Evolutionary conservation across 2,329 filamentous ascomycete genomes (phyloP).

Genomic region (Fusarium continuum): DNA sequence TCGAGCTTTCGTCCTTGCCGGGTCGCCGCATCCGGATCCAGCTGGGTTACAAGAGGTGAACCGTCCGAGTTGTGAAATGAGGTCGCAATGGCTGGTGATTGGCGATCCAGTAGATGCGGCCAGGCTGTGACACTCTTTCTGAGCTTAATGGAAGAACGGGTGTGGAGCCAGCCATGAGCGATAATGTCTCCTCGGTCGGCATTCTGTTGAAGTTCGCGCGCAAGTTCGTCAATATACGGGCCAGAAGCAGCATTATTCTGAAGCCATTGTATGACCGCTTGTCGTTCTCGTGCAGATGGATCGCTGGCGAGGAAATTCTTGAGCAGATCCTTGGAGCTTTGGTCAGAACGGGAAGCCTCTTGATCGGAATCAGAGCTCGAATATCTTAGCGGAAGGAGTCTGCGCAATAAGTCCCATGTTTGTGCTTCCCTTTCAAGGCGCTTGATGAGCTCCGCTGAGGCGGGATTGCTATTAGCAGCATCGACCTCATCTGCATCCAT

Average conservation of each 20-base stretch:
- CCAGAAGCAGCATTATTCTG: constrained; percentile 77
- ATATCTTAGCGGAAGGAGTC: constrained; percentile 77
- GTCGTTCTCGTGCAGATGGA: constrained; percentile 78
- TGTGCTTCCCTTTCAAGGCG: constrained; percentile 83
- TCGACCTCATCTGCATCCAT: constrained; percentile 66
- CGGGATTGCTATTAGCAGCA: constrained; percentile 41
- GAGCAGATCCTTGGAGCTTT: constrained; percentile 56
- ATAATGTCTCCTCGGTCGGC: constrained; percentile 84
- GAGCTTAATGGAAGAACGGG: constrained; percentile 87
- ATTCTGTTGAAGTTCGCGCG: constrained; percentile 77
- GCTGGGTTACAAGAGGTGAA: constrained; percentile 79
- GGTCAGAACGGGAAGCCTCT: constrained; percentile 47
- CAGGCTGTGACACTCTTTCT: constrained; percentile 81
- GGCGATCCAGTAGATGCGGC: constrained; percentile 71
- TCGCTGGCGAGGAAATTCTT: constrained; percentile 79
- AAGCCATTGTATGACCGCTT: constrained; percentile 85
- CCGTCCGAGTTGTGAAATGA: constrained; percentile 67
- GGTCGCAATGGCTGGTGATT: constrained; percentile 64
- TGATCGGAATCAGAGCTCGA: constrained; percentile 44
- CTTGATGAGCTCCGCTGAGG: constrained; percentile 47
- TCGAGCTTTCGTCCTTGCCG: constrained; percentile 81
- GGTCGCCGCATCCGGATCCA: constrained; percentile 90
- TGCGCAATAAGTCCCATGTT: constrained; percentile 86
- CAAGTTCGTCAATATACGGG: constrained; percentile 78
- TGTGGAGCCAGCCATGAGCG: constrained; percentile 91